Evolutionary conservation across 805 yeast species (phyloP), one percentile per base, ranked within the genome.

Genomic region (Komagataella pseudopastoris): DNA sequence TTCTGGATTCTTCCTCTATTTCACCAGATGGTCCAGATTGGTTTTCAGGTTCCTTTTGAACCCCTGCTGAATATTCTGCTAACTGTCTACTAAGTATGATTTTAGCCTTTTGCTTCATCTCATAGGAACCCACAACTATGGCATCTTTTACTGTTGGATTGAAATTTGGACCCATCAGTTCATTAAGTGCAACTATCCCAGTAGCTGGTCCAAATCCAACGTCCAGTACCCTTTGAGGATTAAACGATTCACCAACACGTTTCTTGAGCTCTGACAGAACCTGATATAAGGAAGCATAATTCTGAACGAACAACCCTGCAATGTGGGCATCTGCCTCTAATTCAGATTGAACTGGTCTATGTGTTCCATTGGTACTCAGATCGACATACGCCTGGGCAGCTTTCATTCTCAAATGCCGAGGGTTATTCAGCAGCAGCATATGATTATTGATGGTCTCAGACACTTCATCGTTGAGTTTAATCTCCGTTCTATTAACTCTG

Each of bases 171-270:
- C 86, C 89, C 80, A 88, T 78, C 1, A 90, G 59, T 59, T 89
- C 96, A 60, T 90, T 88, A 50, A 89, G 69, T 0, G 95, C 98
- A 14, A 90, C 67, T 71, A 93, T 80, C 1, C 97, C 97, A 0
- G 95, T 83, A 1, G 88, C 91, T 1, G 99, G 98, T 0, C 99
- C 98, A 61, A 75, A 81, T 0, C 96, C 91, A 12, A 88, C 77
- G 60, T 88, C 95, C 49, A 93, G 70, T 0, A 93, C 77, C 4
- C 77, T 70, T 24, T 74, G 60, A 0, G 97, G 97, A 20, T 64
- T 64, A 68, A 88, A 86, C 0, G 68, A 69, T 6, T 61, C 66
- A 0, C 81, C 84, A 18, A 74, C 63, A 45, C 90, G 70, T 47
- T 72, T 71, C 56, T 77, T 71, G 43, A 89, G 66, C 57, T 91